Conservation (phyloP, 2,329 filamentous ascomycete species). For the Tolypocladium tropicale region DNA sequence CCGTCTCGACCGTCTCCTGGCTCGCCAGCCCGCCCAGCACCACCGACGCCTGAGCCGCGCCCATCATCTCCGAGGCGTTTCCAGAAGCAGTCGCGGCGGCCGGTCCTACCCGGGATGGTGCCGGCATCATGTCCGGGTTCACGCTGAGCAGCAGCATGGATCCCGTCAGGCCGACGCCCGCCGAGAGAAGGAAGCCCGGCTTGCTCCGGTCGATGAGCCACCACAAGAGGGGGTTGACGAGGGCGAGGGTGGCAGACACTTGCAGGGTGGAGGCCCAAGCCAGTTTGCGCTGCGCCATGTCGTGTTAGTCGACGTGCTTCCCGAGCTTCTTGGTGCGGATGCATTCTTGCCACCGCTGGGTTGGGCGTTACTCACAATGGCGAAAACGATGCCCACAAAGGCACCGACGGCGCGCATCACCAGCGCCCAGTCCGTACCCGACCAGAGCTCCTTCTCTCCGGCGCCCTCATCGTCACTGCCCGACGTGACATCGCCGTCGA, state of each 20-base stretch:
- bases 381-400: conserved; percentile 51
- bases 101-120: conserved; percentile 38
- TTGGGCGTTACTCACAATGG: conserved; percentile 60
- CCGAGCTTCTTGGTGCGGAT: no score
- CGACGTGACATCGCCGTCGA: conserved; percentile 16
- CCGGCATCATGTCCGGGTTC: conserved; percentile 68
- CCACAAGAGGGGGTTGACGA: conserved; percentile 91
- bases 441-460: conserved; percentile 18
- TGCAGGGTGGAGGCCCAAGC: conserved; percentile 95
- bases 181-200: conserved; percentile 72
- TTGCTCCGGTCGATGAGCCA: conserved; percentile 88
- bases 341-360: no score
- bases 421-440: conserved; percentile 62
- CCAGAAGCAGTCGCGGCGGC: conserved; percentile 6
- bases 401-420: conserved; percentile 48
- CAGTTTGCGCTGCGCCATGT: conserved; percentile 58
- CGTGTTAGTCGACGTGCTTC: conserved; percentile 5
- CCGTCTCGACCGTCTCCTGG: conserved; percentile 57
- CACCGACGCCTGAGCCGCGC: neutral
- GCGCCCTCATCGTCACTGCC: conserved; percentile 16
- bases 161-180: conserved; percentile 61
- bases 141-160: conserved; percentile 65
- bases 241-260: conserved; percentile 75
- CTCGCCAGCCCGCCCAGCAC: conserved; percentile 42
- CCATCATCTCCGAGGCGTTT: conserved; percentile 1